Percentiles rank a stretch among this genome's conserved stretches.
Evolutionary conservation across 768 basidiomycete species (phyloP).

Genomic region (Boletus sp.): DNA sequence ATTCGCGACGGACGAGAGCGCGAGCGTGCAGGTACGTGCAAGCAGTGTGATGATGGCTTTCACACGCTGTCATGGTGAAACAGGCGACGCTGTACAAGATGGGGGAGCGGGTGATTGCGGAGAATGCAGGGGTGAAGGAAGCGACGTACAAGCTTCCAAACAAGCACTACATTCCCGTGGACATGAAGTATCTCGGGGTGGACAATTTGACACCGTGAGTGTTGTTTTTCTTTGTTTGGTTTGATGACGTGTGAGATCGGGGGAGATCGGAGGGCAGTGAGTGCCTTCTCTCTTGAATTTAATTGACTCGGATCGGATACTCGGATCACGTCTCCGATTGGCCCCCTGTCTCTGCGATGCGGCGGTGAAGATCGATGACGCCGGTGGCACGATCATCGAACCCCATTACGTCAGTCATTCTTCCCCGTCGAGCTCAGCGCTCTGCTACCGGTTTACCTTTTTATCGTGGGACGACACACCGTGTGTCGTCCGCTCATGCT

Average conservation of each 20-base stretch:
- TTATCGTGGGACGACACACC: conserved; percentile 16
- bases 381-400: conserved; percentile 25
- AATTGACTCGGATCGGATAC: neutral
- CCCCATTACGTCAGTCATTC: conserved; percentile 21
- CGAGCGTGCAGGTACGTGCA: conserved; percentile 77
- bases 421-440: neutral
- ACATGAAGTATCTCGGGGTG: conserved; percentile 70
- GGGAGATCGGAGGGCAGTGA: conserved; percentile 5
- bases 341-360: conserved; percentile 2
- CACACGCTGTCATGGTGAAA: neutral
- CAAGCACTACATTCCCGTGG: conserved; percentile 91
- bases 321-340: conserved; percentile 9
- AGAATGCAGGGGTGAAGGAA: conserved; percentile 56
- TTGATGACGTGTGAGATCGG: conserved; percentile 23
- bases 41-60: neutral
- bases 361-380: conserved; percentile 30
- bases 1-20: conserved; percentile 87
- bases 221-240: conserved; percentile 6
- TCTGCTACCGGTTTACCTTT: conserved; percentile 1
- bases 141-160: conserved; percentile 84
- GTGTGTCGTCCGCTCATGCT: neutral
- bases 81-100: conserved; percentile 94
- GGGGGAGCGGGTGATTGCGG: conserved; percentile 66
- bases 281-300: neutral
- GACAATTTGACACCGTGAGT: conserved; percentile 70